Base-by-base conservation (phyloP, 495 filamentous ascomycete species). In the Penicillium silybi region DNA sequence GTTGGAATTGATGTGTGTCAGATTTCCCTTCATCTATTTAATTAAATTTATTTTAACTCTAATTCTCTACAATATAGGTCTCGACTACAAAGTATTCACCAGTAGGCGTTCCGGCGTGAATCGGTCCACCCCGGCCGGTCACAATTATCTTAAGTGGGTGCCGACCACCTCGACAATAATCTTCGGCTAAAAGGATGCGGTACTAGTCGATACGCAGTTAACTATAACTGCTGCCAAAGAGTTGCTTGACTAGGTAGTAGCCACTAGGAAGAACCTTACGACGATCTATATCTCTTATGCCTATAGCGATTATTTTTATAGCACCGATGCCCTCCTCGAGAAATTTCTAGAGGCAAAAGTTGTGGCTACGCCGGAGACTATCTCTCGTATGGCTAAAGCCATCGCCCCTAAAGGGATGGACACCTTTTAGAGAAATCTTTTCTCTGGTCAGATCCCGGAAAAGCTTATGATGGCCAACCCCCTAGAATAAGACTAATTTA, bases 231-330 rank as follows among this genome's bases (percentile, higher is more conserved):
- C 54, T 17, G 47, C 48, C 10, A 18, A 55, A 25, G 49, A 56
- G 0, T 49, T 64, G 8, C 46, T 45, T 10, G 22, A 44, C 15
- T 65, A 52, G 55, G 54, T 62, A 29, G 44, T 50, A 11, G 48
- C 53, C 0, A 46, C 50, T 8, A 38, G 37, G 4, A 69, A 65
- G 26, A 62, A 59, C 15, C 55, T 77, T 6, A 62, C 49, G 0
- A 57, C 64, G 11, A 64, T 79, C 19, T 77, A 74, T 57, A 63
- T 77, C 42, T 74, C 73, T 9, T 73, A 77, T 47, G 72, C 69
- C n/a, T 73, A 77, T 48, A 73, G 70, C 8, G 72, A 79, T 56
- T 72, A 79, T 44, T 79, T 63, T 53, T 75, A 73, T 48, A 67
- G 68, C 10, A 23, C 66, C 1, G 43, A 63, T 0, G 19, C 54